These are phyloP conservation scores for Herpetospermum pedunculosum DNA, from an alignment of 306 rosid species.

Conservation along the genomic window DNA sequence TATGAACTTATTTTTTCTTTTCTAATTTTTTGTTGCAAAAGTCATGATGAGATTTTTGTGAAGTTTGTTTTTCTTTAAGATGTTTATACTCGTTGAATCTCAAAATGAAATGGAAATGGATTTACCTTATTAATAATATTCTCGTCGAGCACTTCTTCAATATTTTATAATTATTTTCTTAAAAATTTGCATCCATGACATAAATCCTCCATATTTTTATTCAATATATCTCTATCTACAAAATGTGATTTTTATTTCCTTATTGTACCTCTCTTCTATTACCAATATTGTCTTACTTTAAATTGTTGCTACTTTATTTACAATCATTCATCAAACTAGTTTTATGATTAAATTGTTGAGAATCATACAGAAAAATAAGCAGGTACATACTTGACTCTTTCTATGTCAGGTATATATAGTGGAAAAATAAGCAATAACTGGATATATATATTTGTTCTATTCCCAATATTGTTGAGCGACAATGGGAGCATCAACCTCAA, in stretches of 20 bases:
- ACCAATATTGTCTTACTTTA: neutral
- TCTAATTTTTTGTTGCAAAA: neutral
- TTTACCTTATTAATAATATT: neutral
- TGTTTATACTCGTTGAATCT: neutral
- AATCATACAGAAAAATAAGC: neutral
- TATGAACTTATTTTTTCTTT: neutral
- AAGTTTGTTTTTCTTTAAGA: neutral
- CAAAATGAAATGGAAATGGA: neutral
- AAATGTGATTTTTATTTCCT: neutral
- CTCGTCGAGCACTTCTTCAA: neutral
- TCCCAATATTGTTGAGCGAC: neutral
- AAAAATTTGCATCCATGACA: neutral
- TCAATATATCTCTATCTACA: neutral
- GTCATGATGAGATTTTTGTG: neutral
- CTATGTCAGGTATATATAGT: neutral
- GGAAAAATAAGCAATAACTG: neutral
- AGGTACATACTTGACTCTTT: neutral
- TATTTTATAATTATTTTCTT: neutral
- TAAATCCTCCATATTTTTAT: neutral
- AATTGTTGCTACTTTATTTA: neutral
- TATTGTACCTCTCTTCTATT: neutral
- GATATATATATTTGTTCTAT: neutral
- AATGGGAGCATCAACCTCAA: slow-evolving; percentile 80
- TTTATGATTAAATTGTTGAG: neutral
- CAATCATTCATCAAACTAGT: neutral